Percentiles rank a stretch among this genome's conserved stretches.
phyloP scores from a whole-genome alignment of 345 rosid species.

The Mallotus nudiflorus region DNA sequence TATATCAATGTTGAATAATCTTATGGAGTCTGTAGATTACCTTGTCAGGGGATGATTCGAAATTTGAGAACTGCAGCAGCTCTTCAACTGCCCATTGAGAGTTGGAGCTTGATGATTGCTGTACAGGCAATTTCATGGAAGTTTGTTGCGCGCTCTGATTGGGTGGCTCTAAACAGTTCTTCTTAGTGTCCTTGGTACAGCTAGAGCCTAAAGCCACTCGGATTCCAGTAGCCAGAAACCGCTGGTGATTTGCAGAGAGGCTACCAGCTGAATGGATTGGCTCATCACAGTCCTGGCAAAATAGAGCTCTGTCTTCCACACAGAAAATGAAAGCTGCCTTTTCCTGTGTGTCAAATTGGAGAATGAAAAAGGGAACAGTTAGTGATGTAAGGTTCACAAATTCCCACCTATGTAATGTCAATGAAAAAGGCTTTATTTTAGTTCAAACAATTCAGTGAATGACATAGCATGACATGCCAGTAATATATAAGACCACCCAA shows the following conservation, averaged over 20 bases:
- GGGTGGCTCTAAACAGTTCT: conserved; percentile 62
- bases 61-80: conserved; percentile 66
- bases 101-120: conserved; percentile 41
- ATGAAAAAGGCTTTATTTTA: too few species aligned
- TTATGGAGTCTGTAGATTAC: conserved; percentile 30
- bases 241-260: conserved; percentile 85
- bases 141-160: conserved; percentile 44
- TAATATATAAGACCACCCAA: too few species aligned
- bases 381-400: too few species aligned
- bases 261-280: conserved; percentile 72
- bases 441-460: too few species aligned
- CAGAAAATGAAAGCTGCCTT: conserved; percentile 95
- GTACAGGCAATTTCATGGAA: conserved; percentile 41
- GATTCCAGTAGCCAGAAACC: conserved; percentile 91
- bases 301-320: conserved; percentile 93
- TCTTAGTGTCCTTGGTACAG: conserved; percentile 47
- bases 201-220: conserved; percentile 70
- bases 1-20: neutral
- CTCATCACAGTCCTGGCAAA: conserved; percentile 85
- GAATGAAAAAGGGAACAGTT: too few species aligned
- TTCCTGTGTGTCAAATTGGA: conserved; percentile 49
- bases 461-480: too few species aligned
- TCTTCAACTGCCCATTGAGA: conserved; percentile 82
- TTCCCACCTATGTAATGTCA: too few species aligned
- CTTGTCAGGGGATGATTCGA: conserved; percentile 60